phyloP scores from a whole-genome alignment of 352 stramenopile species.

The Phytopythium boreale region DNA sequence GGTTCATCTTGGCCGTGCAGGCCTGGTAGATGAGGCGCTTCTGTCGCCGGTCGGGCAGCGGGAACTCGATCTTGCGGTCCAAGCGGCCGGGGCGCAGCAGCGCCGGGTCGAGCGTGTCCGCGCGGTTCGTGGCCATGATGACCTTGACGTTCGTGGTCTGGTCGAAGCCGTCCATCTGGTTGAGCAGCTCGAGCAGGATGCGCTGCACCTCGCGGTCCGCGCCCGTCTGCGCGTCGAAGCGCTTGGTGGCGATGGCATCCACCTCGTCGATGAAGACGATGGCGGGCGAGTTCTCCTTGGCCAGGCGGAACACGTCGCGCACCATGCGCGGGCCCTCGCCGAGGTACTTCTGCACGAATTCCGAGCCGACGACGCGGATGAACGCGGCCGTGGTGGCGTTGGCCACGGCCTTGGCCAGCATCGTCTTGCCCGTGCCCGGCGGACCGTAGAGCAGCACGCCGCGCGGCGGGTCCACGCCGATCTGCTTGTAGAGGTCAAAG shows the following conservation, averaged over 20 bases:
- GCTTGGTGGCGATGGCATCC: conserved; percentile 99
- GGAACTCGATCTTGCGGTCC: conserved; percentile 99
- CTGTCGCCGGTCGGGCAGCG: conserved; percentile 97
- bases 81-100: conserved; percentile 97
- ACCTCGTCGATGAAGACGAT: conserved; percentile 99
- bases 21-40: conserved; percentile 99
- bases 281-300: conserved; percentile 98
- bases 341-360: conserved; percentile 99
- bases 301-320: conserved; percentile 99
- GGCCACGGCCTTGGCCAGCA: conserved; percentile 99
- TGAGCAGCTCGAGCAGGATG: conserved; percentile 99
- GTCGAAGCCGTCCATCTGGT: conserved; percentile 99
- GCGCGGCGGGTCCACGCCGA: conserved; percentile 98
- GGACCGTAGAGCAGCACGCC: conserved; percentile 98
- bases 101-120: conserved; percentile 98
- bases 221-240: conserved; percentile 98
- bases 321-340: conserved; percentile 99
- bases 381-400: conserved; percentile 99
- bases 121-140: conserved; percentile 99
- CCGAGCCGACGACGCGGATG: conserved; percentile 96
- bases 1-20: conserved; percentile 99
- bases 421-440: conserved; percentile 96
- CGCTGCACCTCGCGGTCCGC: conserved; percentile 97
- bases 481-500: conserved; percentile 99
- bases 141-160: conserved; percentile 99